Evolutionary conservation across 257 asterid genomes (phyloP), one percentile per base, ranked within the genome.

Genomic region (Plantago major): DNA sequence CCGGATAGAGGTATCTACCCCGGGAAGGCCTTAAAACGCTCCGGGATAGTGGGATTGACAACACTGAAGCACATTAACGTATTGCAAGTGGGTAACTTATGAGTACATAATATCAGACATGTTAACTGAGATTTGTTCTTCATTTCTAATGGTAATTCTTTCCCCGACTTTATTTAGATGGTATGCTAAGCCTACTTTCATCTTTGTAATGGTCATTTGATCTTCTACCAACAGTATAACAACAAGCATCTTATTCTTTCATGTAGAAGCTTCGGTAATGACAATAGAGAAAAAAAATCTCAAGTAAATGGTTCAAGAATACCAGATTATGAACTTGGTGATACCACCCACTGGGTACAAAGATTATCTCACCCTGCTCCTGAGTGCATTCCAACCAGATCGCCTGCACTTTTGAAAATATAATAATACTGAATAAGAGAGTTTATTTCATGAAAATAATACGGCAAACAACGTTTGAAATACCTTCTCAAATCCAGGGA

Each of bases 301-400:
- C 56, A 33, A 22, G 26, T 2, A 22, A 22, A 60, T 10, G 51
- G n/a, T 12, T 22, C 55, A 53, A 46, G 44, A 16, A 38, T 90
- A 91, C 98, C 97, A 81, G 71, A 79, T 93, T 93, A 56, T 81
- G 95, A 72, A 93, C 96, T 93, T 93, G 99, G 75, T 93, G 99
- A 70, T 83, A 93, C 99, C 97, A 93, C 67, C 97, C 96, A 79
- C 97, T 89, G 51, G 99, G 97, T 40, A 93, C 99, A 38, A 93
- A 93, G 66, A 93, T 93, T 60, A 93, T 82, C 73, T 89, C 99
- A 49, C 82, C 75, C 62, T 28, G 70, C 71, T 85, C 95, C 71
- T 93, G 99, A 75, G 79, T 83, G 62, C 99, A 93, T 59, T 89
- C 96, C 83, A 56, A 74, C 99, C 99, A 93, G 58, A 79, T 60